Evolutionary conservation across 345 rosid genomes (phyloP), one percentile per base, ranked within the genome.

Genomic region (Salix udensis): DNA sequence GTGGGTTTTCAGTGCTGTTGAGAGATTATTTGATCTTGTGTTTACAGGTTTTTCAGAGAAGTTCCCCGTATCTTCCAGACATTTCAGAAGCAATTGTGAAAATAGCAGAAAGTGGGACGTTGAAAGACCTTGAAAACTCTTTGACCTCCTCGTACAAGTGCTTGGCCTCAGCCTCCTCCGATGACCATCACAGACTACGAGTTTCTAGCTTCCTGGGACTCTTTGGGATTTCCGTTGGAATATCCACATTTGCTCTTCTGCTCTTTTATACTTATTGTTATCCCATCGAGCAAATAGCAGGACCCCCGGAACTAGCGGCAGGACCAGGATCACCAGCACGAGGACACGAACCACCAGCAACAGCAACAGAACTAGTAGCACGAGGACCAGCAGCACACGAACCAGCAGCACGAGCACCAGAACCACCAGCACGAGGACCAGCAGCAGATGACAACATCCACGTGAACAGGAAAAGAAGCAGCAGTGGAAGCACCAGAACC

Each of bases 11-110:
- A n/a, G n/a, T 26, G 10, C 0, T 24, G n/a, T n/a, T n/a, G 48
- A 1, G 26, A 24, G 21, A 21, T 4, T 15, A 24, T 12, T 30
- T 5, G 30, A 39, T 11, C 36, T 15, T 14, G 31, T 4, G 28
- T 53, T 28, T 19, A 13, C 74, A 79, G 84, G 81, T 46, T 34
- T 79, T 79, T 36, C 72, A 74, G 7, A 84, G 19, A 70, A 68
- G 13, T 58, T 69, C 76, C 72, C n/a, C 81, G 1, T 75, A 62
- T 65, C 36, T 76, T 13, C 73, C 77, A 12, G 84, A 79, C 76
- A 69, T 84, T 28, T 84, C 87, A 2, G 72, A 74, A 30, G 83
- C 84, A 18, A 26, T 81, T 18, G 44, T 76, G 18, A 48, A n/a
- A 34, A 37, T 76, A 23, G 58, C 74, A 10, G 87, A 84, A 58